These are phyloP conservation scores for Aspergillus brunneoviolaceus DNA, from an alignment of 2,329 filamentous ascomycete genomes.

Conservation along the genomic window DNA sequence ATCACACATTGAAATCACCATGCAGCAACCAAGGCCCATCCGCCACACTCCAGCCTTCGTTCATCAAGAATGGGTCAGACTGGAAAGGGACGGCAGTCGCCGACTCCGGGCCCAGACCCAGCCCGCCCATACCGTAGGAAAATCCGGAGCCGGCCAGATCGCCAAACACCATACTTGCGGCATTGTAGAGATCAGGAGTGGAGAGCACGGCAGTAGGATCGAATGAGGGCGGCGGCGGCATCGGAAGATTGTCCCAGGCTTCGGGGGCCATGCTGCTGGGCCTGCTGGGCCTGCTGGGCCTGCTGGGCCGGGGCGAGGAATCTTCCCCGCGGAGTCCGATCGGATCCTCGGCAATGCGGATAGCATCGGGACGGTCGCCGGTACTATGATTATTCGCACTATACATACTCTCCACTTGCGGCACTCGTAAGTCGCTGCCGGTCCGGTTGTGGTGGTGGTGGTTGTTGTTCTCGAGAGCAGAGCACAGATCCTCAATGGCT, in stretches of 20 bases:
- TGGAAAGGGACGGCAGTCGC: not conserved
- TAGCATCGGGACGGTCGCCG: not conserved
- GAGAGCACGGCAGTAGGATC: not conserved
- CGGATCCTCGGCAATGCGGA: not conserved
- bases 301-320: not conserved
- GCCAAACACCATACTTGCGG: not conserved
- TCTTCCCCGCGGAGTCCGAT: too few species aligned
- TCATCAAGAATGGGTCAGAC: constrained; percentile 21
- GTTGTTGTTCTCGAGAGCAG: constrained; percentile 19
- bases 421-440: not conserved
- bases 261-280: not conserved
- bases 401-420: not conserved
- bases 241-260: not conserved
- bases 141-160: not conserved
- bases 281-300: too few species aligned
- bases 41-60: constrained; percentile 29
- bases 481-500: constrained; percentile 36
- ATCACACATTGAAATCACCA: constrained; percentile 15
- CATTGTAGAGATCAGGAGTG: not conserved
- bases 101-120: not conserved
- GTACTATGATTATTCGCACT: not conserved
- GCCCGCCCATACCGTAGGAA: not conserved
- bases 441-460: too few species aligned
- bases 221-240: not conserved
- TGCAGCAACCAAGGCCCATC: constrained; percentile 37